Conservation (phyloP, 2,329 filamentous ascomycete genomes). For the Alternaria tenuissima region DNA sequence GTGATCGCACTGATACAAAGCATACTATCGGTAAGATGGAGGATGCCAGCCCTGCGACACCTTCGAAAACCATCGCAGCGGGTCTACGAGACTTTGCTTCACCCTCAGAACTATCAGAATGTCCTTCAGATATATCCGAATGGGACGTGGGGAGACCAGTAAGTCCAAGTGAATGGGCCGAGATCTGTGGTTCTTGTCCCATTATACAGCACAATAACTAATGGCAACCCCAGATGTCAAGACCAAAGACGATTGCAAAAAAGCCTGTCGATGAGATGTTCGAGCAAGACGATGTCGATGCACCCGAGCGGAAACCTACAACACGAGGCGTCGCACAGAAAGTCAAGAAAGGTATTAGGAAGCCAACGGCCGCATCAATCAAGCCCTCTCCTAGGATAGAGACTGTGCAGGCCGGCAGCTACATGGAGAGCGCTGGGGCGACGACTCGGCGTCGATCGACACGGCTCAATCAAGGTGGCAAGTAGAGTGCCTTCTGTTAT, state of each 20-base stretch:
- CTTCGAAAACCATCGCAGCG: neutral
- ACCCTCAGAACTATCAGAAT: conserved; percentile 24
- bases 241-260: neutral
- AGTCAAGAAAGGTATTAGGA: conserved; percentile 9
- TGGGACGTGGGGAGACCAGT: conserved; percentile 18
- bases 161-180: neutral
- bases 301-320: neutral
- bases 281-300: neutral
- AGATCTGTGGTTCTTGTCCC: neutral
- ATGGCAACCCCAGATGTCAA: neutral
- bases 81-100: neutral
- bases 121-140: conserved; percentile 29
- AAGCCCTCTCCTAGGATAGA: neutral
- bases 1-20: conserved; percentile 1
- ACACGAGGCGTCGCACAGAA: conserved; percentile 15
- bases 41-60: neutral
- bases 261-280: neutral
- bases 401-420: neutral
- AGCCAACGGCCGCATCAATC: neutral
- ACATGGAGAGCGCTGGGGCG: neutral
- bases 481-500: neutral
- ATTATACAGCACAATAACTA: neutral
- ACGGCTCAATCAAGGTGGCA: neutral
- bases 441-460: conserved; percentile 3
- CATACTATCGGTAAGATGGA: conserved; percentile 19